Conservation (phyloP, 2,329 filamentous ascomycete species). For the Ophiocordyceps unilateralis region DNA sequence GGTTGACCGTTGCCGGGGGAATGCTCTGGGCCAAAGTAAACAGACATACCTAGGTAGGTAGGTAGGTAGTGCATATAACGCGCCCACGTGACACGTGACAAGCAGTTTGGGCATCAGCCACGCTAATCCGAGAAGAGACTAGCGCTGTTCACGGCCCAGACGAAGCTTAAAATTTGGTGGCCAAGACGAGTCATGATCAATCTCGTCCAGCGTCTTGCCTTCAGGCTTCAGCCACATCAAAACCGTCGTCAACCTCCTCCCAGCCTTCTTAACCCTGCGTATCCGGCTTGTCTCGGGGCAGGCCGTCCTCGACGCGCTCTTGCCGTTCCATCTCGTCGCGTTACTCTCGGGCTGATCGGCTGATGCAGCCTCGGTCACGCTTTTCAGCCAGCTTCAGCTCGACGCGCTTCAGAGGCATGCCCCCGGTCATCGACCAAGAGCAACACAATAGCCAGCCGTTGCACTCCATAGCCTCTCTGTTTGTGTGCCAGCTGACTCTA, state of each 20-base stretch:
- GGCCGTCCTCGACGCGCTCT: background rate
- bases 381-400: background rate
- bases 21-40: slow-evolving; percentile 10
- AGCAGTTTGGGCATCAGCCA: background rate
- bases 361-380: background rate
- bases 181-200: background rate
- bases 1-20: slow-evolving; percentile 9
- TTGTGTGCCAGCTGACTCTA: background rate
- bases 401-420: background rate
- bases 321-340: background rate
- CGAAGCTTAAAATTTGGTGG: slow-evolving; percentile 1
- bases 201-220: background rate
- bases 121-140: slow-evolving; percentile 1
- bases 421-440: background rate
- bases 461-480: background rate
- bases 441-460: background rate
- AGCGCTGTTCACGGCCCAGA: background rate
- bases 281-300: too few relatives aligned
- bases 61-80: too few relatives aligned
- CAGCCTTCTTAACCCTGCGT: too few relatives aligned
- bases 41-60: too few relatives aligned
- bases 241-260: background rate
- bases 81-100: slow-evolving; percentile 7
- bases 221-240: background rate
- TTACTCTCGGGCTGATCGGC: background rate